Evolutionary conservation across 2,329 filamentous ascomycete species (phyloP).

Genomic region (Talaromyces rugulosus): DNA sequence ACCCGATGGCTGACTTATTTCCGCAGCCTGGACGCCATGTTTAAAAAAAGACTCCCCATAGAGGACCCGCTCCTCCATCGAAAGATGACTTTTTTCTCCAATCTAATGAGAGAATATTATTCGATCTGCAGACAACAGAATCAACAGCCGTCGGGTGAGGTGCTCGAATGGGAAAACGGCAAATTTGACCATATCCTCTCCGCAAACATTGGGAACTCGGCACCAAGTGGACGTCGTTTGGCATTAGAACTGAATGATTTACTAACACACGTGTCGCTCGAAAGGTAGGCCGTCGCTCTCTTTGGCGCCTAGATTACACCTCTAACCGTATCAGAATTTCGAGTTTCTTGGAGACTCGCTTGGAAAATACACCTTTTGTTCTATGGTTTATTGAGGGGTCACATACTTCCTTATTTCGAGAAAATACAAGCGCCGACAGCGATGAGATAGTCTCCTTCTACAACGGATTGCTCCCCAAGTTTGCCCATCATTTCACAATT

Average conservation of each 20-base stretch:
- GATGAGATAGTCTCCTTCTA: neutral
- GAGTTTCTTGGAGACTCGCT: neutral
- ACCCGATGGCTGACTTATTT: neutral
- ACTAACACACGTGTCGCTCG: neutral
- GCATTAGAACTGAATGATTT: neutral
- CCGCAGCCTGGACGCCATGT: neutral
- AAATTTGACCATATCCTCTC: neutral
- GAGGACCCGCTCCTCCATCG: neutral
- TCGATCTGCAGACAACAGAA: slow-evolving; percentile 1
- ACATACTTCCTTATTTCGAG: neutral
- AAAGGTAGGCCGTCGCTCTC: neutral
- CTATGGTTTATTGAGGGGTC: neutral
- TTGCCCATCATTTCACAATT: neutral
- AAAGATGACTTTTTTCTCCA: neutral
- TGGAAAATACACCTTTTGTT: slow-evolving; percentile 5
- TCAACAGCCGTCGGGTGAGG: neutral
- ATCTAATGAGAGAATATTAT: neutral
- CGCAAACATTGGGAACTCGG: neutral
- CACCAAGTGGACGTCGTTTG: neutral
- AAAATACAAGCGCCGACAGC: neutral
- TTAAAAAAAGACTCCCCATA: neutral
- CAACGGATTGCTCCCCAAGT: neutral
- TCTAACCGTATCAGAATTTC: neutral
- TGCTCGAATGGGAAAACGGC: slow-evolving; percentile 1
- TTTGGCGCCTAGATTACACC: neutral